phyloP scores from a whole-genome alignment of 2,329 filamentous ascomycete species.

The Botryotinia convoluta region DNA sequence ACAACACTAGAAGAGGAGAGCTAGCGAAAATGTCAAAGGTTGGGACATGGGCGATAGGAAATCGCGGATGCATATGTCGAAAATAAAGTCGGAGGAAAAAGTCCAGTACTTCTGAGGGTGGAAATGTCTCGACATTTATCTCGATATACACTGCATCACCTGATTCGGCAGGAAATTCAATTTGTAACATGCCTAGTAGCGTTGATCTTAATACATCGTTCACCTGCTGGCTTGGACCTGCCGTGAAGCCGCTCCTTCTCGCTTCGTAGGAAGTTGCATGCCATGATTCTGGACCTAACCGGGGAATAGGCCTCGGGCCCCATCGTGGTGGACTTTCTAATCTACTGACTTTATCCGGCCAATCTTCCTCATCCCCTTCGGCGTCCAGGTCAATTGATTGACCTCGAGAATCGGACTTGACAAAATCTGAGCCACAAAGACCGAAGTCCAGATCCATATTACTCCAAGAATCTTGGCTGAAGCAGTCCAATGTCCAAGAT shows the following conservation, averaged over 20 bases:
- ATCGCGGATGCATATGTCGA: slow-evolving; percentile 33
- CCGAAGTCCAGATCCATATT: slow-evolving; percentile 13
- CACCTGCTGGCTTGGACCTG: slow-evolving; percentile 27
- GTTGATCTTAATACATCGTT: slow-evolving; percentile 25
- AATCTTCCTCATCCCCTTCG: slow-evolving; percentile 35
- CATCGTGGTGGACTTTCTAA: slow-evolving; percentile 21
- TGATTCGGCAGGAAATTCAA: slow-evolving; percentile 12
- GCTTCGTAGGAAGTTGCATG: slow-evolving; percentile 33
- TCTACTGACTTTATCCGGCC: slow-evolving; percentile 33
- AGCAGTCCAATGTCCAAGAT: slow-evolving; percentile 34
- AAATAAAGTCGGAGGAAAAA: slow-evolving; percentile 36
- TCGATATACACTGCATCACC: slow-evolving; percentile 20
- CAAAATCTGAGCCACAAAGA: background rate
- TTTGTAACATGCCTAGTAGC: slow-evolving; percentile 24
- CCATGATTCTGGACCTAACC: slow-evolving; percentile 32
- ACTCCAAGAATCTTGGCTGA: slow-evolving; percentile 18
- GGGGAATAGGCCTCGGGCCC: slow-evolving; percentile 26
- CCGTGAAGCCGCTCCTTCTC: slow-evolving; percentile 24
- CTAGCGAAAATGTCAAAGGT: slow-evolving; percentile 34
- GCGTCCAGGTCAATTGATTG: slow-evolving; percentile 25
- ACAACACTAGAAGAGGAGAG: slow-evolving; percentile 30
- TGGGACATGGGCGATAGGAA: slow-evolving; percentile 33
- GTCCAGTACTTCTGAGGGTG: slow-evolving; percentile 32
- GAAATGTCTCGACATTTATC: slow-evolving; percentile 32
- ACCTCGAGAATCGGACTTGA: background rate